Base-by-base conservation (phyloP, 2,329 filamentous ascomycete species). In the Plectosphaerella plurivora region DNA sequence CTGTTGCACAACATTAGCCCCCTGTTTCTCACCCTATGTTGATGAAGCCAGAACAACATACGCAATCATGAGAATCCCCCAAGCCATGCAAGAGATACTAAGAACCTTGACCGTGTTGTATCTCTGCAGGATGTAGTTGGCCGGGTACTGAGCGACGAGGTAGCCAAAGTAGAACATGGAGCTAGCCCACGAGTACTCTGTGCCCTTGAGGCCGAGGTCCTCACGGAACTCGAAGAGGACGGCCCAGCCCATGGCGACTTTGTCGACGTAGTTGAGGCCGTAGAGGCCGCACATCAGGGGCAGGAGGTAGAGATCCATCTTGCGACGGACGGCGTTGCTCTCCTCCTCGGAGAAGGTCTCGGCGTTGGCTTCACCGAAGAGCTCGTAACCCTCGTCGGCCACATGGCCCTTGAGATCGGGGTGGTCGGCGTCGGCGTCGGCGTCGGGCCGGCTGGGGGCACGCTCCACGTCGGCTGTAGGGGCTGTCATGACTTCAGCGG, bases 131-230 rank as follows among this genome's bases (percentile, higher is more conserved):
- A 33, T 33, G 28, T 33, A 33, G 11, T 33, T 33, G 28, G 86
- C 86, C 0, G 87, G 87, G 61, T 88, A 89, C 65, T 90, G 87
- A 57, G 88, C 86, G 46, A 85, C 68, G 10, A 90, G 72, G 18
- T 89, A 83, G 49, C 81, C 84, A 55, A 89, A 83, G 70, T 89
- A 90, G 57, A 90, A 87, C 73, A 83, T 88, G 12, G 85, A 88
- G 0, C 83, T 87, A 49, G 91, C 72, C 87, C 87, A 90, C 20
- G 76, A 78, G 64, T 83, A 90, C 74, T 88, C 61, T 44, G 60
- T 55, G 51, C 62, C 66, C 28, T 33, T 33, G 11, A 62, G 57
- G 14, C 54, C 53, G 15, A 62, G 57, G 35, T 62, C 60, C 14
- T 50, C 35, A 2, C 53, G 50, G 42, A 62, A 59, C 45, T 82